phyloP scores from a whole-genome alignment of 176 grass and related monocot species.

The Cenchrus fungigraminus region DNA sequence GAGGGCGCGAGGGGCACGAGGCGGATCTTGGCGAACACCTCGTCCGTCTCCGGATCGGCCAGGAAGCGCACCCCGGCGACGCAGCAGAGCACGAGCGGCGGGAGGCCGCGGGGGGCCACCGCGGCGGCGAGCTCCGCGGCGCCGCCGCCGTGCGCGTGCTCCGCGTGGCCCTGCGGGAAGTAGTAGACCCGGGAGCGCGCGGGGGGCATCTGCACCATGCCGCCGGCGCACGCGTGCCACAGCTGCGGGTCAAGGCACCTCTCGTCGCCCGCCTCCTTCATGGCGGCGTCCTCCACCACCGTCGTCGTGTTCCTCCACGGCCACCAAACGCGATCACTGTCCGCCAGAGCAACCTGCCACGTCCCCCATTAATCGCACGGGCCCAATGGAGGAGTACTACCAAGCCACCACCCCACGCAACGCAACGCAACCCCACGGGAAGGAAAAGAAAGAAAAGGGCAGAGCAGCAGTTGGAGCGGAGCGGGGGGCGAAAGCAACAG shows the following conservation, averaged over 20 bases:
- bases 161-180: constrained; percentile 96
- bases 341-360: constrained; percentile 32
- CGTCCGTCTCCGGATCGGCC: constrained; percentile 79
- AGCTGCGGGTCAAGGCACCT: constrained; percentile 83
- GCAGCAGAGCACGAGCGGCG: constrained; percentile 56
- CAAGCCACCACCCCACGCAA: constrained; percentile 32
- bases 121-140: constrained; percentile 40
- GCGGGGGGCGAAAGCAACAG: constrained; percentile 16
- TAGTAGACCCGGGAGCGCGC: constrained; percentile 72
- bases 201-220: constrained; percentile 82
- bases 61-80: constrained; percentile 67
- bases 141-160: constrained; percentile 61
- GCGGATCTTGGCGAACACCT: constrained; percentile 77
- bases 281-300: background rate
- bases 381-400: background rate
- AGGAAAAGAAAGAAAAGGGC: background rate
- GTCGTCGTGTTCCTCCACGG: background rate
- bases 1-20: constrained; percentile 45
- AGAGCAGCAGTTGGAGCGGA: constrained; percentile 17
- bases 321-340: constrained; percentile 48
- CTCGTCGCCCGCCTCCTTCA: constrained; percentile 41
- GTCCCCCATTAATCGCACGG: background rate
- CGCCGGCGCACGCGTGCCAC: constrained; percentile 91
- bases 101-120: constrained; percentile 37
- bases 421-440: background rate